Conservation (phyloP, 257 asterid genomes). For the Salvia miltiorrhiza region DNA sequence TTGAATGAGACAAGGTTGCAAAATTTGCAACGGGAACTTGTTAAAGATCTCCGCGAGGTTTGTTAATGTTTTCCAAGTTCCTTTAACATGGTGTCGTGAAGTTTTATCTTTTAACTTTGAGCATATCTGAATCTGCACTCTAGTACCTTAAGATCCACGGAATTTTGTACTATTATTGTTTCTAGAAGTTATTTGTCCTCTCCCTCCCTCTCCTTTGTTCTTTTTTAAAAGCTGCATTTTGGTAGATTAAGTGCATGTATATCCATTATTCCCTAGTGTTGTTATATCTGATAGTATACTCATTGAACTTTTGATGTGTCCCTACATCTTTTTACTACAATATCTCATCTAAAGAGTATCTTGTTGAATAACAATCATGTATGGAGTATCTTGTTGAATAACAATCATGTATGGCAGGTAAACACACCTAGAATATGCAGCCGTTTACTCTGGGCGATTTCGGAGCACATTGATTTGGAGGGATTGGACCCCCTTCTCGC, state of each 20-base stretch:
- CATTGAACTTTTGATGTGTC: neutral
- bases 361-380: slow-evolving; percentile 14
- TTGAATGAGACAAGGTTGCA: slow-evolving; percentile 90
- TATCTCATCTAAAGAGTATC: slow-evolving; percentile 4
- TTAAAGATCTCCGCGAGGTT: slow-evolving; percentile 83
- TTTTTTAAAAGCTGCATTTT: neutral
- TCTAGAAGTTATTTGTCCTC: neutral
- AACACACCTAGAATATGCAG: slow-evolving; percentile 72
- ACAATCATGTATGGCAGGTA: slow-evolving; percentile 54
- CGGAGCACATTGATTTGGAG: slow-evolving; percentile 93
- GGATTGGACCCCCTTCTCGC: slow-evolving; percentile 95
- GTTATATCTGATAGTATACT: neutral
- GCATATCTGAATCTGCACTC: neutral
- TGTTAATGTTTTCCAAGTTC: slow-evolving; percentile 25
- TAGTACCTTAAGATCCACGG: neutral
- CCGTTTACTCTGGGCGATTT: slow-evolving; percentile 81
- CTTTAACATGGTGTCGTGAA: neutral
- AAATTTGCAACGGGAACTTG: slow-evolving; percentile 88
- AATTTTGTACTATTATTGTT: neutral
- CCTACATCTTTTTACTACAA: neutral
- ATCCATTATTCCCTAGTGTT: neutral
- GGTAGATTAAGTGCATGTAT: neutral
- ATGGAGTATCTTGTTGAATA: slow-evolving; percentile 25
- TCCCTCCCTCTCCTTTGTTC: neutral
- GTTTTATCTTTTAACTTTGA: neutral